Conservation (phyloP, 768 basidiomycete species). For the Termitomyces sp. region DNA sequence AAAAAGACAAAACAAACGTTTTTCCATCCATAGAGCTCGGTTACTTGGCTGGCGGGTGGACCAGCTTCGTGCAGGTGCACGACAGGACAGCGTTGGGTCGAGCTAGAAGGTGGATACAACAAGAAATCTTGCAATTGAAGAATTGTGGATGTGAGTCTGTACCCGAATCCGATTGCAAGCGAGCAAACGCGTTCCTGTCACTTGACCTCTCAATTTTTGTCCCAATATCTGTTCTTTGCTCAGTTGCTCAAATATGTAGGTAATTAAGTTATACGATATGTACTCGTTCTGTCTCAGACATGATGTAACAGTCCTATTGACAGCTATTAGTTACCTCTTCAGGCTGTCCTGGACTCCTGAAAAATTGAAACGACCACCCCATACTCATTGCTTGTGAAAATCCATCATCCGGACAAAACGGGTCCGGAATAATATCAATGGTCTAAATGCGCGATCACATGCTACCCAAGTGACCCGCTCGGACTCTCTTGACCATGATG, state of each 20-base stretch:
- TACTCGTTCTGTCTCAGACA: neutral
- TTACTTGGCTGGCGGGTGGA: conserved; percentile 59
- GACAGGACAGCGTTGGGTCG: conserved; percentile 23
- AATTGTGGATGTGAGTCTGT: neutral
- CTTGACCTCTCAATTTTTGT: conserved; percentile 16
- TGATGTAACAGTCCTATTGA: neutral
- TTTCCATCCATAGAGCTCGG: conserved; percentile 76
- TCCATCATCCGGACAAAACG: neutral
- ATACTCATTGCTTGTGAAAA: neutral
- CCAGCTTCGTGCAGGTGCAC: conserved; percentile 73
- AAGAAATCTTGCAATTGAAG: conserved; percentile 5
- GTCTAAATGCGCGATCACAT: conserved; percentile 1
- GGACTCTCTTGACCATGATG: neutral
- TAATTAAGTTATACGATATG: neutral
- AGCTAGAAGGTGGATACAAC: conserved; percentile 11
- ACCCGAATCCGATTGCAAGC: conserved; percentile 4
- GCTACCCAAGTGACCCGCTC: neutral
- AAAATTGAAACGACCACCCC: no score
- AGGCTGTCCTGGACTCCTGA: neutral
- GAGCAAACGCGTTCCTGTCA: conserved; percentile 23
- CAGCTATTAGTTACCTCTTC: no score
- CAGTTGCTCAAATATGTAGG: neutral
- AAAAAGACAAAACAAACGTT: conserved; percentile 31
- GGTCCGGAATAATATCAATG: no score
- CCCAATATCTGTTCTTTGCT: neutral